These are phyloP conservation scores for Andrographis paniculata DNA, from an alignment of 305 asterid genomes.

Conservation along the genomic window DNA sequence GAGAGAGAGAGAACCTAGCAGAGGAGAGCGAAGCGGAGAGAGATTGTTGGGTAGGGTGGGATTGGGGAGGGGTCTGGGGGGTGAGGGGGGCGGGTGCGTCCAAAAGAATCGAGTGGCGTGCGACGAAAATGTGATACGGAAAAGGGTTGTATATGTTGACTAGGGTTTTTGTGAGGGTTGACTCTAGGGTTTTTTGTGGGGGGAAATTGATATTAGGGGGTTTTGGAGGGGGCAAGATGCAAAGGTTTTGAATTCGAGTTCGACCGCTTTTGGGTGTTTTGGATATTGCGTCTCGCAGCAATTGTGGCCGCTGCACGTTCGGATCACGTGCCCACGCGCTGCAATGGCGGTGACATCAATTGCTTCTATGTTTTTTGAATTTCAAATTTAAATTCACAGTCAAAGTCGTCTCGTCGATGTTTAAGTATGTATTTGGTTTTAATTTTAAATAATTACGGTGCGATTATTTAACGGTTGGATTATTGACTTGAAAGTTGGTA, in stretches of 20 bases:
- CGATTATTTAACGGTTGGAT: too few species aligned
- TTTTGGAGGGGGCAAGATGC: conserved; percentile 10
- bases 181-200: conserved; percentile 30
- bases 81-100: conserved; percentile 21
- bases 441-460: too few species aligned
- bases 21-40: conserved; percentile 7
- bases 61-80: too few species aligned
- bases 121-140: background rate
- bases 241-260: conserved; percentile 18
- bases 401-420: too few species aligned
- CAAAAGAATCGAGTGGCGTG: conserved; percentile 17
- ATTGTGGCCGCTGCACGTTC: too few species aligned
- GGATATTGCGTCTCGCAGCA: conserved; percentile 21
- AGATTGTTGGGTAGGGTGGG: conserved; percentile 29
- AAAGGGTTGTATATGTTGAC: conserved; percentile 8
- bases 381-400: too few species aligned
- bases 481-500: too few species aligned
- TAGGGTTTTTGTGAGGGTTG: conserved; percentile 20
- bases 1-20: background rate
- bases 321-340: too few species aligned
- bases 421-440: too few species aligned
- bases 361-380: too few species aligned
- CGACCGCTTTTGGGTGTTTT: conserved; percentile 5
- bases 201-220: conserved; percentile 8
- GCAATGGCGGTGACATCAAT: too few species aligned